Conservation (phyloP, 441 rosid genomes). For the Euphorbia schlechtendalii region DNA sequence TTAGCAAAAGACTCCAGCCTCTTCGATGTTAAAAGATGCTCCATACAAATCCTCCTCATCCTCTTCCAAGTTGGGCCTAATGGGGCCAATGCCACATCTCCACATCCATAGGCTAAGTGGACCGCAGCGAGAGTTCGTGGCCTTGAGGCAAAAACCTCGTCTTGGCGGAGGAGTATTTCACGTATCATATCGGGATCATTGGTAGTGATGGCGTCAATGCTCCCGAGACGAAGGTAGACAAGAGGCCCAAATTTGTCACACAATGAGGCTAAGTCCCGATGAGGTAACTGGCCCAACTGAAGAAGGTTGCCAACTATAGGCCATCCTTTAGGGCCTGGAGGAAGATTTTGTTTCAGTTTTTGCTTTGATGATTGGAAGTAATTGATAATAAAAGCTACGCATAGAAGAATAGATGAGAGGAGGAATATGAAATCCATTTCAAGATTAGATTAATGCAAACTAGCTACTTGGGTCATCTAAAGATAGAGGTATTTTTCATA, state of each 20-base stretch:
- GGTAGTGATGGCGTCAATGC: slow-evolving; percentile 67
- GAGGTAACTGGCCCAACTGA: slow-evolving; percentile 63
- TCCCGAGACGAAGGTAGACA: slow-evolving; percentile 73
- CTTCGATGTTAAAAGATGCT: slow-evolving; percentile 46
- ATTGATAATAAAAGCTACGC: slow-evolving; percentile 17
- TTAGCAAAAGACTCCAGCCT: slow-evolving; percentile 42
- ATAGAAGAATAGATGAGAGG: slow-evolving; percentile 16
- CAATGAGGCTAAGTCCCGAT: slow-evolving; percentile 55
- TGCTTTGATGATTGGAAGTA: slow-evolving; percentile 15
- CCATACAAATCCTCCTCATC: slow-evolving; percentile 72
- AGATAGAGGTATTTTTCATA: neutral
- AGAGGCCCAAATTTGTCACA: slow-evolving; percentile 65
- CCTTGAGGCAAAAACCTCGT: slow-evolving; percentile 70
- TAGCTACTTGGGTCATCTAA: neutral
- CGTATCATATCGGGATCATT: slow-evolving; percentile 61
- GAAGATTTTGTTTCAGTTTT: slow-evolving; percentile 35
- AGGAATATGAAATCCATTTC: slow-evolving; percentile 19
- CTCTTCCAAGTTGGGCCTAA: slow-evolving; percentile 66
- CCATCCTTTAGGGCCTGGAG: slow-evolving; percentile 79
- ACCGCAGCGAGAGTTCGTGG: slow-evolving; percentile 71
- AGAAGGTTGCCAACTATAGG: slow-evolving; percentile 83
- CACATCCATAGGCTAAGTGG: slow-evolving; percentile 68
- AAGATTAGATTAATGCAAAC: neutral
- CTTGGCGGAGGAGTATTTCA: slow-evolving; percentile 62
- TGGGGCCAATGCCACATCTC: slow-evolving; percentile 78